A percentile compares a stretch with the other conserved stretches of the same genome.
phyloP scores from a whole-genome alignment of 192 early-diverging fungal species.

The Rhizophagus clarus region DNA sequence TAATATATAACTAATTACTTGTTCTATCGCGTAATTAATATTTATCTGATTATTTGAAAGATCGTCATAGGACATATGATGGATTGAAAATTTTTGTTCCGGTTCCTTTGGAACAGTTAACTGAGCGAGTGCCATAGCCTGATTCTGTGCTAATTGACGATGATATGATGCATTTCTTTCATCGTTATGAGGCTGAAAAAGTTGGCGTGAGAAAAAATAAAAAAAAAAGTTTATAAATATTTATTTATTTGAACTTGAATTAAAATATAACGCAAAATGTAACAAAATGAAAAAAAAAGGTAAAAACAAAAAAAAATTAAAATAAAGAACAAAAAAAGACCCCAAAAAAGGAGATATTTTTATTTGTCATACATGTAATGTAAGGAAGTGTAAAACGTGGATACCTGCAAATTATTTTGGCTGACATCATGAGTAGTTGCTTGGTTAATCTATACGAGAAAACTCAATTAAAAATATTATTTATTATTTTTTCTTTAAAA shows the following conservation, averaged over 20 bases:
- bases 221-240: not conserved
- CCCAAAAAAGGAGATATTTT: not conserved
- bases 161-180: not conserved
- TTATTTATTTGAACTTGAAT: too few relatives aligned
- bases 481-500: not conserved
- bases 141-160: not conserved
- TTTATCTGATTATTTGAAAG: not conserved
- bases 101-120: not conserved
- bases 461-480: not conserved
- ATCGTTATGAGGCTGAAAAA: not conserved
- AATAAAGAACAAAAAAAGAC: too few relatives aligned
- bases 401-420: slow-evolving; percentile 5
- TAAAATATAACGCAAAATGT: not conserved
- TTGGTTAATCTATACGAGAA: not conserved
- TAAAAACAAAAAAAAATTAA: too few relatives aligned
- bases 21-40: not conserved
- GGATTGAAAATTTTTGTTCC: not conserved
- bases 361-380: not conserved
- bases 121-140: not conserved
- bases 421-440: not conserved
- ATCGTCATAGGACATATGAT: not conserved
- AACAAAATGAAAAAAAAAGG: not conserved
- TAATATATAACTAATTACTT: too few relatives aligned
- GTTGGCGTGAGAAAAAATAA: not conserved
- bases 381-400: not conserved